Evolutionary conservation across 805 yeast species (phyloP), one percentile per base, ranked within the genome.

Genomic region (Candida ovalis): DNA sequence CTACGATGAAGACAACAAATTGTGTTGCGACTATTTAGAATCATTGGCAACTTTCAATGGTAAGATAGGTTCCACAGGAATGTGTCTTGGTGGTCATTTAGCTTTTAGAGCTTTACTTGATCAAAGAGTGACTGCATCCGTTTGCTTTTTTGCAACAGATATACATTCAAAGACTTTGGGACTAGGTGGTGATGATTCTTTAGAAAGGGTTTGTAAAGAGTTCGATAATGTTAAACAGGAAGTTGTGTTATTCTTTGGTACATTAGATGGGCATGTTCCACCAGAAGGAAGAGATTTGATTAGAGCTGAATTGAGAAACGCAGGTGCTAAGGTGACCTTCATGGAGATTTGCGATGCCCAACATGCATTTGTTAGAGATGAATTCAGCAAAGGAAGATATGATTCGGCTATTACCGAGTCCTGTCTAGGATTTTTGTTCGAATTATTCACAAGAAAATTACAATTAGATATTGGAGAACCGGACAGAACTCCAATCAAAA

Each of bases 1-100:
- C 3, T 87, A 87, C 61, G 94, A 86, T 58, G 92, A 86, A 59
- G 95, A 86, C 64, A 80, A 76, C 60, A 73, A 66, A 44, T 66
- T 85, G 47, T 74, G 86, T 17, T 74, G 86, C 57, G 88, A 85
- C 60, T 80, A 84, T 59, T 71, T 86, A 48, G 64, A 65, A 42
- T 57, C 75, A 2, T 71, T 86, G 53, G 69, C 74, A 1, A 84
- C 88, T 10, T 86, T 86, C 62, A 81, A 77, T 53, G 91, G 91
- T 38, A 78, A 75, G 49, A 77, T 85, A 55, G 94, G 94, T 33
- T 84, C 90, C 40, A 85, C 92, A 2, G 95, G 94, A 18, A 87
- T 87, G 94, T 87, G 95, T 63, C 76, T 86, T 33, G 94, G 94
- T 19, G 95, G 94, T 1, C 94, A 86, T 62, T 70, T 86, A 57